Conservation (phyloP, 2,329 filamentous ascomycete genomes). For the Aspergillus arachidicola region DNA sequence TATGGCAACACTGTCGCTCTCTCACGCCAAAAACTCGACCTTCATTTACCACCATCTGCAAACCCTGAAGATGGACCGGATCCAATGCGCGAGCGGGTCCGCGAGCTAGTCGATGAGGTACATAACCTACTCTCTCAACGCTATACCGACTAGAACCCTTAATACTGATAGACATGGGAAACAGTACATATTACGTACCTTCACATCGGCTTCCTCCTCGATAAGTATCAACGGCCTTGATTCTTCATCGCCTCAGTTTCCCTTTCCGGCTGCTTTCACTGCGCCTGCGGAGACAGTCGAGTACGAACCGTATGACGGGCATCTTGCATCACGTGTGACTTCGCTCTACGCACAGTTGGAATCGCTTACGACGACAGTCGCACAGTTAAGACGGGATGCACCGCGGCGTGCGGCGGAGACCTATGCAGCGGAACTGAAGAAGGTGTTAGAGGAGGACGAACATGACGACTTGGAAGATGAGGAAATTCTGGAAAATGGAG, state of each 20-base stretch:
- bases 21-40: slow-evolving; percentile 52
- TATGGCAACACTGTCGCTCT: slow-evolving; percentile 48
- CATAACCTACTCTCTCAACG: not conserved
- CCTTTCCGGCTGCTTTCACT: slow-evolving; percentile 36
- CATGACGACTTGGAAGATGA: slow-evolving; percentile 59
- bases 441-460: slow-evolving; percentile 42
- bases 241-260: slow-evolving; percentile 33
- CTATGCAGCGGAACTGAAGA: slow-evolving; percentile 40
- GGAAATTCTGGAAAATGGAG: slow-evolving; percentile 37
- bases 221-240: slow-evolving; percentile 54
- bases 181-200: slow-evolving; percentile 49
- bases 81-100: slow-evolving; percentile 47
- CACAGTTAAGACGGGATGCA: slow-evolving; percentile 49
- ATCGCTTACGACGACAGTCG: slow-evolving; percentile 50
- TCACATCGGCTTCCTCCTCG: slow-evolving; percentile 46
- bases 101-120: slow-evolving; percentile 46
- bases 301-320: slow-evolving; percentile 50
- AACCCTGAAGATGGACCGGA: slow-evolving; percentile 40
- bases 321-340: slow-evolving; percentile 46
- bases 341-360: slow-evolving; percentile 52
- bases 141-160: not conserved
- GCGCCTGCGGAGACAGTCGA: slow-evolving; percentile 47
- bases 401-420: slow-evolving; percentile 44
- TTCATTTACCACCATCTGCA: slow-evolving; percentile 50
- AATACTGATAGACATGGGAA: slow-evolving; percentile 4